phyloP scores from a whole-genome alignment of 345 rosid genomes.

The Geranium brycei region DNA sequence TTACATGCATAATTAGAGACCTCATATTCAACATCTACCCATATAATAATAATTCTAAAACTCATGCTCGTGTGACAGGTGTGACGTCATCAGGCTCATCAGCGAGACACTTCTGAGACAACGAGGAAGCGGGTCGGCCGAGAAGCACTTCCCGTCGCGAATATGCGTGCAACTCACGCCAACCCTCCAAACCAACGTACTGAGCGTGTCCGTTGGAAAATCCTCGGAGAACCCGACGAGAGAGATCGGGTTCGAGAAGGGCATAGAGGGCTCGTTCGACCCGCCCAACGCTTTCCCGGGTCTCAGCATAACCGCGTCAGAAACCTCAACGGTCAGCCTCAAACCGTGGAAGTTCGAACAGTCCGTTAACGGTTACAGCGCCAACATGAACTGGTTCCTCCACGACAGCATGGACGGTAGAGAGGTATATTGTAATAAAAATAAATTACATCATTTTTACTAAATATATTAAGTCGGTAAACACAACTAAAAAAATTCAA shows the following conservation, averaged over 20 bases:
- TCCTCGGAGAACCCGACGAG: conserved; percentile 53
- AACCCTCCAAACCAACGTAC: conserved; percentile 44
- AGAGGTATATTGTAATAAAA: conserved; percentile 22
- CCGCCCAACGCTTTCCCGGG: conserved; percentile 59
- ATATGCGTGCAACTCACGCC: conserved; percentile 64
- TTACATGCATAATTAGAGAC: too few relatives aligned
- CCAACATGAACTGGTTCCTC: conserved; percentile 62
- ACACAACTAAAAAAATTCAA: too few relatives aligned
- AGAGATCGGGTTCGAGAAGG: conserved; percentile 39
- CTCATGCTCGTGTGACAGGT: conserved; percentile 28
- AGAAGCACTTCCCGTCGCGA: conserved; percentile 78
- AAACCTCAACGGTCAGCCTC: conserved; percentile 43
- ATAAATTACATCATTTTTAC: too few relatives aligned
- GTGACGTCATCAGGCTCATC: conserved; percentile 46
- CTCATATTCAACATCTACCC: too few relatives aligned
- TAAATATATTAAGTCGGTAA: too few relatives aligned
- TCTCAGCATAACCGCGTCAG: conserved; percentile 44
- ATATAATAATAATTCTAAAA: too few relatives aligned
- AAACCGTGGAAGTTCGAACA: conserved; percentile 84
- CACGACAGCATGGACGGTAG: conserved; percentile 64
- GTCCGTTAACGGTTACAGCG: conserved; percentile 50
- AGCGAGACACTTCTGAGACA: conserved; percentile 47
- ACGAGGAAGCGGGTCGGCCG: conserved; percentile 54
- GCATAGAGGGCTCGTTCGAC: conserved; percentile 48
- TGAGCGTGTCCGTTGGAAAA: conserved; percentile 61